Evolutionary conservation across 768 basidiomycete genomes (phyloP).

Genomic region (Goffeauzyma gilvescens): DNA sequence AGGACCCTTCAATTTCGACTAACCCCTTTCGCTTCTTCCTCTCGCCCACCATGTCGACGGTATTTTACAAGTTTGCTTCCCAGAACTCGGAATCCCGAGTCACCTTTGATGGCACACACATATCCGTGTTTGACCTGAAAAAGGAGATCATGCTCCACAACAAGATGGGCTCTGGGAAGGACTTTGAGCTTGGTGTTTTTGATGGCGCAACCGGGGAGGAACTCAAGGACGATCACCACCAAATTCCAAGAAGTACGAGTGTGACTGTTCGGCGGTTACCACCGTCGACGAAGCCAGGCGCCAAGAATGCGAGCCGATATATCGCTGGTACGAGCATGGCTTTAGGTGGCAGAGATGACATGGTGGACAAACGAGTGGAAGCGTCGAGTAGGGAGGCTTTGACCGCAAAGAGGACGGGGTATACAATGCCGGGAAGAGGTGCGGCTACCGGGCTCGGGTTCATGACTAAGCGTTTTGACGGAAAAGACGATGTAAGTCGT

Average conservation of each 20-base stretch:
- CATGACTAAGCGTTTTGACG: slow-evolving; percentile 80
- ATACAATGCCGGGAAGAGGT: slow-evolving; percentile 12
- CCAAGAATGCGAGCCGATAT: slow-evolving; percentile 31
- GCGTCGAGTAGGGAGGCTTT: slow-evolving; percentile 20
- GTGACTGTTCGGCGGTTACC: slow-evolving; percentile 83
- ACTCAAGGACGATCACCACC: slow-evolving; percentile 71
- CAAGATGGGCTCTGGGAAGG: slow-evolving; percentile 70
- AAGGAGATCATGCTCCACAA: slow-evolving; percentile 94
- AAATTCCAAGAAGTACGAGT: slow-evolving; percentile 86
- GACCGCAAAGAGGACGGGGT: slow-evolving; percentile 18
- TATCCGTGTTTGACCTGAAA: slow-evolving; percentile 97
- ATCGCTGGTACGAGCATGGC: slow-evolving; percentile 28
- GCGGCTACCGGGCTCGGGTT: slow-evolving; percentile 18
- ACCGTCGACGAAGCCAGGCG: slow-evolving; percentile 37
- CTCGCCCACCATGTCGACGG: slow-evolving; percentile 45
- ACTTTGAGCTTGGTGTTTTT: slow-evolving; percentile 81
- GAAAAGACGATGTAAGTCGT: slow-evolving; percentile 49
- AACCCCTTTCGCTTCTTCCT: too few species aligned
- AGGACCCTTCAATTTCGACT: too few species aligned
- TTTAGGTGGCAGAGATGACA: slow-evolving; percentile 20
- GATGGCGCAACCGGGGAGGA: slow-evolving; percentile 78
- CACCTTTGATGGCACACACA: slow-evolving; percentile 94
- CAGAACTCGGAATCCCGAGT: slow-evolving; percentile 85
- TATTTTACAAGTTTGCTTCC: slow-evolving; percentile 95
- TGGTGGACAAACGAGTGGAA: slow-evolving; percentile 38